Evolutionary conservation across 2,329 filamentous ascomycete species (phyloP).

Genomic region (Oidium heveae): DNA sequence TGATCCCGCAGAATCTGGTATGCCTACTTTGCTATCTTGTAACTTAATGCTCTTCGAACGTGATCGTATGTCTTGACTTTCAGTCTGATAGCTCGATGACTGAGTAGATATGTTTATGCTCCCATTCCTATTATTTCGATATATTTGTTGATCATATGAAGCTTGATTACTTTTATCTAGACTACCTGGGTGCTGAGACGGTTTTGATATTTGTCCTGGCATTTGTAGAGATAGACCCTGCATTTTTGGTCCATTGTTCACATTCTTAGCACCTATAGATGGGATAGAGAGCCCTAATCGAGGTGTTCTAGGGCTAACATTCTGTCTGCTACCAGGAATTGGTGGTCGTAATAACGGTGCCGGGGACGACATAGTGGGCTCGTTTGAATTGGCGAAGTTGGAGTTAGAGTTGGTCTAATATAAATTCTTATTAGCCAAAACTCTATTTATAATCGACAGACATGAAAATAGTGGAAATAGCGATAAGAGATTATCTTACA

Average conservation of each 20-base stretch:
- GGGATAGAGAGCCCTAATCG: conserved; percentile 69
- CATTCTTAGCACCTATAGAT: conserved; percentile 58
- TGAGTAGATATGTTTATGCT: conserved; percentile 26
- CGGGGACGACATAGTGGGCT: conserved; percentile 14
- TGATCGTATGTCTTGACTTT: conserved; percentile 55
- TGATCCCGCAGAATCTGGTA: conserved; percentile 67
- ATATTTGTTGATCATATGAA: conserved; percentile 36
- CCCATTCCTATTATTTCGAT: conserved; percentile 13
- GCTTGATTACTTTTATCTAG: conserved; percentile 59
- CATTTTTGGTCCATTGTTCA: conserved; percentile 17
- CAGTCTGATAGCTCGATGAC: conserved; percentile 54
- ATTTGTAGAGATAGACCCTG: conserved; percentile 11
- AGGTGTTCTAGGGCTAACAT: conserved; percentile 11
- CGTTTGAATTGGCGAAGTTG: conserved; percentile 4
- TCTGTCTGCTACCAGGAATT: conserved; percentile 13
- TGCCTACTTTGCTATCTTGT: conserved; percentile 49
- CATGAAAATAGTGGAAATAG: background rate
- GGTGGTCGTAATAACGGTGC: conserved; percentile 15
- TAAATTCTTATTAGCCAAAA: background rate
- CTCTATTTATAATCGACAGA: background rate
- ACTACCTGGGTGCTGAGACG: conserved; percentile 55
- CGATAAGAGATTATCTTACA: conserved; percentile 1
- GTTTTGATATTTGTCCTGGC: conserved; percentile 15
- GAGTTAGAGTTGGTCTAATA: conserved; percentile 5
- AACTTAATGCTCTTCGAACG: conserved; percentile 64